Base-by-base conservation (phyloP, 2,329 filamentous ascomycete species). In the Colletotrichum gloeosporioides region DNA sequence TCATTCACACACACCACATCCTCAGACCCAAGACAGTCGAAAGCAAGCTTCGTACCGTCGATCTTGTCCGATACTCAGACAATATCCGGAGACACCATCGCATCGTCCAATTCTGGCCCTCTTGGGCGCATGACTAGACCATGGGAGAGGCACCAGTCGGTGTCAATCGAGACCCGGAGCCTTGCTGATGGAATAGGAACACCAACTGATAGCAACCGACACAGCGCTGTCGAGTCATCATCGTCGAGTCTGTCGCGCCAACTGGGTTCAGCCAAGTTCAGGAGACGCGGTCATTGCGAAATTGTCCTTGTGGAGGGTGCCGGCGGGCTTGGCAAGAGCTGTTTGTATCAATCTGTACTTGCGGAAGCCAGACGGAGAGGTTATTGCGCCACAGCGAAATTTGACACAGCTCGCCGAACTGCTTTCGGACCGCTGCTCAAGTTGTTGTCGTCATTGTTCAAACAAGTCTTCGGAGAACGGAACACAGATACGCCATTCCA, bases 321-420 rank as follows among this genome's bases (percentile, higher is more conserved):
- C 15, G 91, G 89, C 4, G 92, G 92, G 1, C 84, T 93, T n/a
- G 92, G 92, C 18, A 94, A 94, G 82, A 93, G 89, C 78, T 91
- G 90, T 75, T 86, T 94, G 18, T 90, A 93, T 31, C 91, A 93
- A 79, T 92, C 91, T 10, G 89, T 93, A 7, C 87, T 93, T 57
- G 86, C 89, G 4, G 92, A 93, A 78, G 90, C 90, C 18, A 87
- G 92, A 66, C 88, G 90, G 62, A 88, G 89, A 75, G 92, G 92
- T 4, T 93, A 93, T 80, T 93, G 91, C 79, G 91, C 92, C 8
- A 92, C 91, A 36, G 90, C 92, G 55, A 93, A 93, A 80, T 93
- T 93, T 75, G 92, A 94, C 79, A 90, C 89, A 1, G 89, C 91
- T 1, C 87, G 90, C 78, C 89, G 89, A 79, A 90, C 88, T 10